These are phyloP conservation scores for Echinosophora koreensis DNA, from an alignment of 306 rosid species.

Conservation along the genomic window DNA sequence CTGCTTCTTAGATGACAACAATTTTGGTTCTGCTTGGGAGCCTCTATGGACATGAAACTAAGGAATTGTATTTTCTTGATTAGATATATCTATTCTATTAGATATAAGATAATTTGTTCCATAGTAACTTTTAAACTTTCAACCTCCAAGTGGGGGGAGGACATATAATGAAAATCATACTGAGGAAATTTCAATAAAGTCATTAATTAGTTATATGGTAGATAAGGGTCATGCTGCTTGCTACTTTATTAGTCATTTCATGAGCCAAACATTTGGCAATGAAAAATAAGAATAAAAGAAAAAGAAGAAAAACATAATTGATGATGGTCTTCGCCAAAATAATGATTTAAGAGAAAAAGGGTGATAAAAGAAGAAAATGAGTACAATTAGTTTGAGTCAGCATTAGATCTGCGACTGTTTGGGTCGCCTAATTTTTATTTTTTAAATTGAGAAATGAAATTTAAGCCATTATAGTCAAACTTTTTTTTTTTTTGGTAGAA, in stretches of 20 bases:
- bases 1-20: constrained; percentile 64
- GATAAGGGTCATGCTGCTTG: constrained; percentile 56
- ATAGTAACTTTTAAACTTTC: constrained; percentile 41
- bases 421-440: constrained; percentile 43
- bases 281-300: neutral
- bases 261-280: constrained; percentile 54
- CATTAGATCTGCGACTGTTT: constrained; percentile 34
- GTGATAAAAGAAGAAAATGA: constrained; percentile 31
- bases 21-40: constrained; percentile 71
- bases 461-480: constrained; percentile 46
- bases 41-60: constrained; percentile 71
- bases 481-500: neutral
- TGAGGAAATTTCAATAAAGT: constrained; percentile 55
- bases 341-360: constrained; percentile 48
- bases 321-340: constrained; percentile 39
- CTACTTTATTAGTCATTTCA: constrained; percentile 50
- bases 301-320: constrained; percentile 10
- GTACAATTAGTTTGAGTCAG: constrained; percentile 49
- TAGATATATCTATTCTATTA: constrained; percentile 10
- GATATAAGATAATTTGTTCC: constrained; percentile 41
- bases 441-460: constrained; percentile 18
- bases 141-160: constrained; percentile 43
- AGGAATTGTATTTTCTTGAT: neutral
- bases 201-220: constrained; percentile 47
- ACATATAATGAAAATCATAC: constrained; percentile 43